Conservation (phyloP, 2,329 filamentous ascomycete genomes). For the Emergomyces pasteurianus region DNA sequence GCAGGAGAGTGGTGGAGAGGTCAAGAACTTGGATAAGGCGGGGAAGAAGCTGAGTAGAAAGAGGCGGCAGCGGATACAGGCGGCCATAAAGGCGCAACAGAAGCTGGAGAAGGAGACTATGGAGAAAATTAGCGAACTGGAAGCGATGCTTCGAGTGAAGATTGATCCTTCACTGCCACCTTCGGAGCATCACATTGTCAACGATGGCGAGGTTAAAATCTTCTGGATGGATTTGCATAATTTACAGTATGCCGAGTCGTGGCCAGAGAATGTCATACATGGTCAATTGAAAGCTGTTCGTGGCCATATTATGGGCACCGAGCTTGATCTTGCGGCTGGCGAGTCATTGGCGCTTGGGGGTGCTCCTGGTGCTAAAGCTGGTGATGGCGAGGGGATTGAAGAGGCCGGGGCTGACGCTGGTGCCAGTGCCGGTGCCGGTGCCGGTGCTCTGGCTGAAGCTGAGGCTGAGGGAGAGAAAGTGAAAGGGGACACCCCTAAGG, state of each 20-base stretch:
- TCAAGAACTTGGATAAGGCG: slow-evolving; percentile 15
- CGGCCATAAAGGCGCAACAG: slow-evolving; percentile 18
- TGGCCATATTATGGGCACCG: slow-evolving; percentile 23
- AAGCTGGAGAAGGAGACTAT: slow-evolving; percentile 14
- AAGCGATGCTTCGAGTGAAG: slow-evolving; percentile 17
- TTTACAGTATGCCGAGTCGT: slow-evolving; percentile 29
- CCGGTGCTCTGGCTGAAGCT: too few species aligned
- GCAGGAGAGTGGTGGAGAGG: slow-evolving; percentile 5
- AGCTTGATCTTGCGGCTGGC: background rate
- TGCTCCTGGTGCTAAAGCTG: background rate
- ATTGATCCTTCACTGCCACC: slow-evolving; percentile 14
- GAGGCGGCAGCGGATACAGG: slow-evolving; percentile 20
- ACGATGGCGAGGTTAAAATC: slow-evolving; percentile 29
- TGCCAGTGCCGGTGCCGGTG: background rate
- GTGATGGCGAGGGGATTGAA: background rate
- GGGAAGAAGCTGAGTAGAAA: slow-evolving; percentile 20
- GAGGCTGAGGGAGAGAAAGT: background rate
- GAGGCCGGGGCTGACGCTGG: background rate
- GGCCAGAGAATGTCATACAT: slow-evolving; percentile 34
- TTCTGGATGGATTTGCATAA: slow-evolving; percentile 36
- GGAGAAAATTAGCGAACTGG: slow-evolving; percentile 16
- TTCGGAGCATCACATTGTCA: slow-evolving; percentile 16
- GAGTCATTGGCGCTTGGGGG: background rate
- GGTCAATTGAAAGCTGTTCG: slow-evolving; percentile 27
- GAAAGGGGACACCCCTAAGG: slow-evolving; percentile 2